phyloP scores from a whole-genome alignment of 208 protist species.

The Trypanosoma brucei region DNA sequence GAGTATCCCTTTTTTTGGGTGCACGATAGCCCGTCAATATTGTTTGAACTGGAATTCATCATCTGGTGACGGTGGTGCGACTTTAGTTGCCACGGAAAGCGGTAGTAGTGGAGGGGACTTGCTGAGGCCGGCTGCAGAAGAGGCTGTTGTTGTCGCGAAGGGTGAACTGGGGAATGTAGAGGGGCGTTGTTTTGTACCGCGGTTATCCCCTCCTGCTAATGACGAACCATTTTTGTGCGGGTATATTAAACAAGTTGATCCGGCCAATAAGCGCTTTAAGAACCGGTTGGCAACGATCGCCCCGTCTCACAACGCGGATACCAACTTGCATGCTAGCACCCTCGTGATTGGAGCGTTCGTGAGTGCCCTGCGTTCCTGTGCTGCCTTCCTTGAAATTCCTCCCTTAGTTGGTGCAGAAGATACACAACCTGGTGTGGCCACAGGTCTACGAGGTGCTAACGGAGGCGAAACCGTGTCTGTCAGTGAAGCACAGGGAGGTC shows the following conservation, averaged over 20 bases:
- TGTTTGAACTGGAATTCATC: too few species aligned
- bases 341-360: constrained; percentile 67
- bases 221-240: too few species aligned
- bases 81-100: too few species aligned
- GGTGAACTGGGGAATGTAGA: neutral
- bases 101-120: neutral
- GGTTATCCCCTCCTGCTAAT: neutral
- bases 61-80: too few species aligned
- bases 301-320: constrained; percentile 5
- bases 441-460: neutral
- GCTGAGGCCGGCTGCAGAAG: neutral
- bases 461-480: too few species aligned
- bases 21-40: too few species aligned
- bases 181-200: neutral
- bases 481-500: too few species aligned
- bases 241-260: neutral
- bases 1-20: too few species aligned
- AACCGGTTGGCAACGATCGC: neutral
- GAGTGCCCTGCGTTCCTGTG: constrained; percentile 34
- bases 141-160: neutral
- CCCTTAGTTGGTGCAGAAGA: neutral
- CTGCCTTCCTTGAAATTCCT: constrained; percentile 5
- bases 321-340: constrained; percentile 38
- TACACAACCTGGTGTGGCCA: neutral
- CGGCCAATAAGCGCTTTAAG: neutral